Conservation (phyloP, 768 basidiomycete species). For the Sistotremastrum niveocremeum region DNA sequence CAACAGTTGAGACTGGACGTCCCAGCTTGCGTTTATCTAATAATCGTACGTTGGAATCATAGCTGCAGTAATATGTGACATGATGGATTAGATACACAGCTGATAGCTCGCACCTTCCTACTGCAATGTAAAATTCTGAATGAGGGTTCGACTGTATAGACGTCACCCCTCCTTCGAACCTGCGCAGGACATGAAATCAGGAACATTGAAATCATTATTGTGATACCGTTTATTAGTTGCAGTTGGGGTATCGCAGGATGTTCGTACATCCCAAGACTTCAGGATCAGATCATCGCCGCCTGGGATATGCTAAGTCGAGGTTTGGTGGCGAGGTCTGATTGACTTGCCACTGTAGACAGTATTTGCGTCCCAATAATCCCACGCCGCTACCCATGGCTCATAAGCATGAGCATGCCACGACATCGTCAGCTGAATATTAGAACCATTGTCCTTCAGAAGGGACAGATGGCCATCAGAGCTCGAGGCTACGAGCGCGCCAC, state of each 20-base stretch:
- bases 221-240: constrained; percentile 62
- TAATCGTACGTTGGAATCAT: constrained; percentile 65
- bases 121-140: constrained; percentile 69
- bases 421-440: constrained; percentile 30
- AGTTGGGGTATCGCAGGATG: constrained; percentile 41
- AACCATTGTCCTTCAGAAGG: constrained; percentile 36
- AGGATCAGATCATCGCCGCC: constrained; percentile 88
- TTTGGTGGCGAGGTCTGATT: background rate
- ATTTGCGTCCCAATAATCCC: constrained; percentile 75
- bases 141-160: constrained; percentile 76
- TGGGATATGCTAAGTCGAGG: constrained; percentile 15
- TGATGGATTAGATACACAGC: background rate
- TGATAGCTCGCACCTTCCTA: constrained; percentile 57
- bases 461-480: constrained; percentile 67
- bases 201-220: background rate
- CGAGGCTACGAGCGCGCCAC: constrained; percentile 60
- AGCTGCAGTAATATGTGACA: constrained; percentile 33
- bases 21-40: constrained; percentile 69
- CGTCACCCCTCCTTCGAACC: constrained; percentile 89
- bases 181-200: constrained; percentile 17
- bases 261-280: constrained; percentile 83
- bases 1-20: constrained; percentile 39
- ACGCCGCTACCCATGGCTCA: constrained; percentile 90
- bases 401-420: constrained; percentile 84
- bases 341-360: constrained; percentile 70